Conservation (phyloP, 108 stramenopile species). For the Cyclotella sp. region DNA sequence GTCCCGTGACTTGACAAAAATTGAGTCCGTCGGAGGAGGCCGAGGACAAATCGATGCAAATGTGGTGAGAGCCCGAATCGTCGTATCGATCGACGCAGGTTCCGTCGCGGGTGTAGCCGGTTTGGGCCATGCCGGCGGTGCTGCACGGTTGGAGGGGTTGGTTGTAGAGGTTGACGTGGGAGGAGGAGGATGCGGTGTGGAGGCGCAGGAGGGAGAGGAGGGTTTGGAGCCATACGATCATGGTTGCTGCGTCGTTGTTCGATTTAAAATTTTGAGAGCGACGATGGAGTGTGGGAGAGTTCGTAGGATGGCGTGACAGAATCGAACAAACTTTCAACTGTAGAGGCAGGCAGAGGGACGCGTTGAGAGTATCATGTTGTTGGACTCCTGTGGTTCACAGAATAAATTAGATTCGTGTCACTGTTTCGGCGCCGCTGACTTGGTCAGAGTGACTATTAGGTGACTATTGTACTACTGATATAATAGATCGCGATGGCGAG, state of each 20-base stretch:
- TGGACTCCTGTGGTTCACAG: too few relatives aligned
- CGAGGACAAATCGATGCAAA: conserved; percentile 43
- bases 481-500: too few relatives aligned
- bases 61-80: conserved; percentile 51
- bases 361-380: too few relatives aligned
- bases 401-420: background rate
- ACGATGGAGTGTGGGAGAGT: too few relatives aligned
- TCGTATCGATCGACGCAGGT: conserved; percentile 54
- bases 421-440: too few relatives aligned
- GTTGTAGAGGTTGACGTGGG: conserved; percentile 49
- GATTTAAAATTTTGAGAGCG: too few relatives aligned
- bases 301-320: too few relatives aligned
- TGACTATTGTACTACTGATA: too few relatives aligned
- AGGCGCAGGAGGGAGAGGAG: conserved; percentile 15
- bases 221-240: conserved; percentile 24
- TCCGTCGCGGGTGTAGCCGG: conserved; percentile 63
- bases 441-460: too few relatives aligned
- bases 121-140: conserved; percentile 55
- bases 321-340: too few relatives aligned
- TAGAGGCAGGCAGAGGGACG: too few relatives aligned
- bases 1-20: conserved; percentile 50
- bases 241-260: background rate
- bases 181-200: background rate
- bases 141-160: conserved; percentile 15
- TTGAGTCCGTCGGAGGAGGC: conserved; percentile 18